These are phyloP conservation scores for Saururus chinensis DNA, from an alignment of 164 flowering plant species.

Conservation along the genomic window DNA sequence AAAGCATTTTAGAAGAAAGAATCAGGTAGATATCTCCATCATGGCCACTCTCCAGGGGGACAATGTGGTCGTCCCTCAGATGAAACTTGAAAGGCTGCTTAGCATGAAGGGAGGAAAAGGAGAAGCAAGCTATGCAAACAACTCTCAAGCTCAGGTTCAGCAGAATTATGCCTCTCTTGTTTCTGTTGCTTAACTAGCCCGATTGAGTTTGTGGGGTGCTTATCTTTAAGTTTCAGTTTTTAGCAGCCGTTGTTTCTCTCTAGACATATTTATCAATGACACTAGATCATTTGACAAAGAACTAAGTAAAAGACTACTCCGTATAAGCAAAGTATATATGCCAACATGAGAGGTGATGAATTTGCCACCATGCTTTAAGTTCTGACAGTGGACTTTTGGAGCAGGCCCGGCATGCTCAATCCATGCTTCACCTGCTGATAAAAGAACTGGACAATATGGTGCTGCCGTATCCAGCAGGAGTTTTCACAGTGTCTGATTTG, in stretches of 20 bases:
- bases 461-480: slow-evolving; percentile 26
- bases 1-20: background rate
- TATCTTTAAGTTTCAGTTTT: too few species aligned
- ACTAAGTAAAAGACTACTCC: too few species aligned
- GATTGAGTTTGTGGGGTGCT: too few species aligned
- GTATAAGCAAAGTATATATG: too few species aligned
- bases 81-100: slow-evolving; percentile 62
- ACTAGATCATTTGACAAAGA: background rate
- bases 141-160: slow-evolving; percentile 83
- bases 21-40: background rate
- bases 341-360: background rate
- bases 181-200: too few species aligned
- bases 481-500: slow-evolving; percentile 63
- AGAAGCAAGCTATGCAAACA: slow-evolving; percentile 71
- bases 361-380: too few species aligned
- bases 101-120: slow-evolving; percentile 92
- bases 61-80: slow-evolving; percentile 41
- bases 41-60: slow-evolving; percentile 40
- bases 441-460: slow-evolving; percentile 52
- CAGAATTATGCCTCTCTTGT: background rate
- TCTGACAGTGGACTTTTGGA: slow-evolving; percentile 1
- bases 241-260: too few species aligned
- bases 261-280: background rate
- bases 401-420: slow-evolving; percentile 72
- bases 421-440: slow-evolving; percentile 64